Evolutionary conservation across 345 rosid species (phyloP).

Genomic region (Bruguiera gymnorhiza): DNA sequence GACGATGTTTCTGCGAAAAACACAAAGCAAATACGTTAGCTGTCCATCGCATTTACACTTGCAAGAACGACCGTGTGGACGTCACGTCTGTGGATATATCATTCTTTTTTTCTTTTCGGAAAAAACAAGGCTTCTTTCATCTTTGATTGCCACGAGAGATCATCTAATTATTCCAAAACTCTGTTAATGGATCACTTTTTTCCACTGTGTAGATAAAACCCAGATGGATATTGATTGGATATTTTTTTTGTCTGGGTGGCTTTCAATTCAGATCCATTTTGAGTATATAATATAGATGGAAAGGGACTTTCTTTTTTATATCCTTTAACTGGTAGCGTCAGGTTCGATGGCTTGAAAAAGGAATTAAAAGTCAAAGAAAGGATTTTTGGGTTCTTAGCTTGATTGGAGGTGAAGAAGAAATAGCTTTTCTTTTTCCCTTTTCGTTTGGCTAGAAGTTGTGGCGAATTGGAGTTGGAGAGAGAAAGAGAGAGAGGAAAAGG

Average conservation of each 20-base stretch:
- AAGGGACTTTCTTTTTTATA: no score
- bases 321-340: neutral
- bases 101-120: no score
- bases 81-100: neutral
- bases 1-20: constrained; percentile 3
- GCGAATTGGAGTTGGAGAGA: neutral
- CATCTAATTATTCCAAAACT: no score
- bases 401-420: neutral
- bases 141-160: no score
- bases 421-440: neutral
- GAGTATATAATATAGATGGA: no score
- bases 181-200: no score
- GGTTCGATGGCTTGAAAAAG: neutral
- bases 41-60: constrained; percentile 8
- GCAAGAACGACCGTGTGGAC: neutral
- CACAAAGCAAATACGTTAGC: constrained; percentile 8
- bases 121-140: no score
- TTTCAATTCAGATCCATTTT: neutral
- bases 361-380: constrained; percentile 1
- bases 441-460: neutral
- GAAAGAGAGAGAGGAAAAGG: neutral
- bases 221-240: neutral
- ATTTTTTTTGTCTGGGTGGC: neutral
- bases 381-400: constrained; percentile 6
- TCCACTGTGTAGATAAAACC: neutral